These are phyloP conservation scores for Saccharomycopsis sp. DNA, from an alignment of 805 yeast genomes.

Conservation along the genomic window DNA sequence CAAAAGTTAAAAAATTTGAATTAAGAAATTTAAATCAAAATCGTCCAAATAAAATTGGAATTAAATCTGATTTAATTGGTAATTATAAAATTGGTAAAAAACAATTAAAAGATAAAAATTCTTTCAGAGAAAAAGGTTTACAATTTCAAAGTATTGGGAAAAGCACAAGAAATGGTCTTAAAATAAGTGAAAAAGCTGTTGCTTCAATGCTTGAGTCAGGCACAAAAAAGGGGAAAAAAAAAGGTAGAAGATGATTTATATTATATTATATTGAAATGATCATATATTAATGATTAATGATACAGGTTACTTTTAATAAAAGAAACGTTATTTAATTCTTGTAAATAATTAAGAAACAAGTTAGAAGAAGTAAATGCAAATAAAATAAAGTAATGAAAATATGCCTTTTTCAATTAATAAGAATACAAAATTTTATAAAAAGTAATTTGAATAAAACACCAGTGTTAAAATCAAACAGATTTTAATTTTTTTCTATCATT, in stretches of 20 bases:
- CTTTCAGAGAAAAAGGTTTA: constrained; percentile 64
- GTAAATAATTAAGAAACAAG: too few species aligned
- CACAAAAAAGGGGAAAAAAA: neutral
- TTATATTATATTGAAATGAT: too few species aligned
- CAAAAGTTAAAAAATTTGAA: constrained; percentile 59
- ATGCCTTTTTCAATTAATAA: too few species aligned
- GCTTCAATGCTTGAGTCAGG: constrained; percentile 31
- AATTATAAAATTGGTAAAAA: constrained; percentile 39
- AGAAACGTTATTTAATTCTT: too few species aligned
- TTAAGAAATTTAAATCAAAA: constrained; percentile 47
- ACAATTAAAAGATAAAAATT: constrained; percentile 29
- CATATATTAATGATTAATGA: too few species aligned
- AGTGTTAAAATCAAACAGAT: neutral
- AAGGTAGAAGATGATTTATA: neutral
- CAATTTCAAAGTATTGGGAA: constrained; percentile 67
- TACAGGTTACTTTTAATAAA: too few species aligned
- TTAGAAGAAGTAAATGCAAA: too few species aligned
- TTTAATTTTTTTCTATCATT: neutral
- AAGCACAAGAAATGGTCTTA: constrained; percentile 69
- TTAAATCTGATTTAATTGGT: constrained; percentile 32
- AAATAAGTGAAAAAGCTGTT: constrained; percentile 58
- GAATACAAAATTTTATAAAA: too few species aligned
- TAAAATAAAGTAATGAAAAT: too few species aligned
- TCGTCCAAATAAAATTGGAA: constrained; percentile 37
- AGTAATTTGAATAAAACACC: neutral